Evolutionary conservation across 2,329 filamentous ascomycete genomes (phyloP).

Genomic region (Herpotrichia juniperi): DNA sequence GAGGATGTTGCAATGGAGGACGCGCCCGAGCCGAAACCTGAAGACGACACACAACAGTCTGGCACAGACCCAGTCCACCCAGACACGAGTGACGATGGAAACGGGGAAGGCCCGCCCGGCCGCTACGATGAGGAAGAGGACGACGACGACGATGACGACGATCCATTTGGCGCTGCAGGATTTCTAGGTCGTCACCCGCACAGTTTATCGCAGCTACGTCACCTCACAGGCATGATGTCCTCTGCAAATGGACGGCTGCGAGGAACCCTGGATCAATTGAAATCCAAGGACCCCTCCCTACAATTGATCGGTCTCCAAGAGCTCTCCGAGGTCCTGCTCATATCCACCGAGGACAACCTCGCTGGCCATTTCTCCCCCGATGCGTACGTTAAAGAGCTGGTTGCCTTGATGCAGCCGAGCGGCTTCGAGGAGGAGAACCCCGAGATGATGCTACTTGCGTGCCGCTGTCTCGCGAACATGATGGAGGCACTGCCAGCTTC

Average conservation of each 20-base stretch:
- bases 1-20: constrained; percentile 76
- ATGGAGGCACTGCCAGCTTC: constrained; percentile 96
- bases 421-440: constrained; percentile 89
- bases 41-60: constrained; percentile 47
- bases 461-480: constrained; percentile 91
- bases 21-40: constrained; percentile 66
- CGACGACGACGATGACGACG: constrained; percentile 61
- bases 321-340: constrained; percentile 87
- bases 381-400: constrained; percentile 92
- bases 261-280: constrained; percentile 64
- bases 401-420: constrained; percentile 87
- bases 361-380: constrained; percentile 95
- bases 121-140: constrained; percentile 57
- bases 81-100: constrained; percentile 61
- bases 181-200: constrained; percentile 72
- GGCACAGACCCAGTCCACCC: constrained; percentile 33
- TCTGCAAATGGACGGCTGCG: constrained; percentile 80
- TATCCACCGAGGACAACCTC: constrained; percentile 96
- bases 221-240: constrained; percentile 86
- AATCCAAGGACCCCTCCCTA: constrained; percentile 81
- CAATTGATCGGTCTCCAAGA: constrained; percentile 94
- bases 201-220: constrained; percentile 80
- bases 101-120: constrained; percentile 68
- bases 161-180: constrained; percentile 62
- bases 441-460: constrained; percentile 96